Base-by-base conservation (phyloP, 140 eudicot genomes). In the Erigeron philadelphicus region DNA sequence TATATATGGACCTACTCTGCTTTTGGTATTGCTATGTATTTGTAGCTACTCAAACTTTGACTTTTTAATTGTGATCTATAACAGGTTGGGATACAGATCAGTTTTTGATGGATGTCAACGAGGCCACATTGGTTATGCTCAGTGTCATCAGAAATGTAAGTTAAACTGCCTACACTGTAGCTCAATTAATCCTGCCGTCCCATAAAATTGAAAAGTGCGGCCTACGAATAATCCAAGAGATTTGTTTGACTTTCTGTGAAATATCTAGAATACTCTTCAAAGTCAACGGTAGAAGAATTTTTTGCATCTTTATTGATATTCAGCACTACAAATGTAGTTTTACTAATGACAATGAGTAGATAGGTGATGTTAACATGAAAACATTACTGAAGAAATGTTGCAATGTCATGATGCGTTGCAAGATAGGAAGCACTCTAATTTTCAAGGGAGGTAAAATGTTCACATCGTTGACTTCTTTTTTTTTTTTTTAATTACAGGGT, bases 11-110 rank as follows among this genome's bases (percentile, higher is more conserved):
- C 38, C 13, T 64, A 9, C n/a, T 67, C 47, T 72, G 8, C 43
- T 58, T 67, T 43, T 46, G 23, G 50, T 21, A 42, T 49, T 25
- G 18, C 44, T 56, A 56, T 72, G 40, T 60, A 52, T 19, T 2
- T 68, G 44, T 61, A 31, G 73, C 38, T 68, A 11, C 11, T 76
- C 45, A 69, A 66, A 66, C 23, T 46, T 72, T 11, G 70, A 48
- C 18, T 3, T 43, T 11, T 16, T 62, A 9, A 18, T 65, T 71
- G 21, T 45, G 19, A 41, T 71, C 56, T 56, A 8, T 71, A 12
- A 35, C 79, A 92, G 99, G 99, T 73, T 94, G 99, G 99, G 99
- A 94, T 74, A 94, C 99, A 0, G 99, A 94, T 79, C 95, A 94
- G 82, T 94, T 94, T 84, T 64, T 94, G 78, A 89, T 91, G 86